Evolutionary conservation across 1,284 basidiomycete species (phyloP).

Genomic region (Retiboletus flavoniger): DNA sequence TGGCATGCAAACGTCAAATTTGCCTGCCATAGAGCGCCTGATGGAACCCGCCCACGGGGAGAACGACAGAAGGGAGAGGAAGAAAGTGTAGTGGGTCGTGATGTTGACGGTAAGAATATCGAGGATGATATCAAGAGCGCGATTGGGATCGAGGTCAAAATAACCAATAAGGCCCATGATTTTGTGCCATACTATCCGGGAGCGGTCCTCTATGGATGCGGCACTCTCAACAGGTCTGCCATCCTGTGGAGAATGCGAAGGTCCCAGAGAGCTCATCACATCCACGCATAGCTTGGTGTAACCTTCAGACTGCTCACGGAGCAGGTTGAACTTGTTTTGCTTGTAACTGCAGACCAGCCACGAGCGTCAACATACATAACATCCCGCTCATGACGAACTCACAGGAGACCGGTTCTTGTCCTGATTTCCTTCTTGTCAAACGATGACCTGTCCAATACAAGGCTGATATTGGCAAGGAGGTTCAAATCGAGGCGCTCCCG

Average conservation of each 20-base stretch:
- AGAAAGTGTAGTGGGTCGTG: constrained; percentile 86
- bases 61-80: constrained; percentile 79
- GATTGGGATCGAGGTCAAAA: constrained; percentile 94
- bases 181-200: constrained; percentile 79
- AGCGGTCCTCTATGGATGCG: constrained; percentile 59
- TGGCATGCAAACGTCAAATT: constrained; percentile 37
- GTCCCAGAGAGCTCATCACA: constrained; percentile 76
- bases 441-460: constrained; percentile 59
- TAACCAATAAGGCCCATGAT: constrained; percentile 90
- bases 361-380: constrained; percentile 7
- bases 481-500: constrained; percentile 70
- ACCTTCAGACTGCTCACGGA: constrained; percentile 96
- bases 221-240: constrained; percentile 61
- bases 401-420: constrained; percentile 78
- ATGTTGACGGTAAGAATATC: constrained; percentile 87
- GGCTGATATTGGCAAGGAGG: constrained; percentile 57
- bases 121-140: constrained; percentile 90
- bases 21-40: constrained; percentile 28
- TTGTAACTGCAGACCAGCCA: constrained; percentile 70
- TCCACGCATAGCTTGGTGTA: constrained; percentile 91
- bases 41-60: constrained; percentile 75
- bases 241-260: constrained; percentile 61
- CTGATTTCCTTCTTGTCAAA: constrained; percentile 77
- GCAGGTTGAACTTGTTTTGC: constrained; percentile 97
- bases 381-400: constrained; percentile 35